Base-by-base conservation (phyloP, 176 grass and related monocot genomes). In the Poa annua region DNA sequence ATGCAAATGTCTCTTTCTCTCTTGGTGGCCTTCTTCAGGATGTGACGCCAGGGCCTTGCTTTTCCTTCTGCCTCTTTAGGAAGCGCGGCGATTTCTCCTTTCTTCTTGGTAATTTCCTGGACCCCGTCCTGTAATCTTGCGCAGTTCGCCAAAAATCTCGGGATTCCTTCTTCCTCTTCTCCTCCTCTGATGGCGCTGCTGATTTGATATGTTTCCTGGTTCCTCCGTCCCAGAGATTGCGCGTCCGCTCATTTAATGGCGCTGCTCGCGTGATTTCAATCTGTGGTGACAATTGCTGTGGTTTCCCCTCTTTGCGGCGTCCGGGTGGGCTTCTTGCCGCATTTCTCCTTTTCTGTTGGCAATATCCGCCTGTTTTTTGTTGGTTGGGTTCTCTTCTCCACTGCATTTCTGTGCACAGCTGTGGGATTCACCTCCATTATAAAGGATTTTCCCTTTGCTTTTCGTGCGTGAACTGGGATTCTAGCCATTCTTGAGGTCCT, bases 71-170 rank as follows among this genome's bases (percentile, higher is more conserved):
- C 33, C 66, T 0, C 20, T 76, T 81, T 12, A 78, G 13, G 45
- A 35, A 22, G 17, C 65, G 83, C 35, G 79, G 7, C 6, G 79
- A 86, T 55, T 79, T 82, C 66, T 65, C 59, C 24, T 45, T 14
- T 45, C 0, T 81, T 86, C 19, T 70, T 20, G 83, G 88, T 82
- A 82, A 49, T 89, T 89, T 85, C 64, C 44, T 42, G 88, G 65
- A 74, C 73, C 88, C 71, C 52, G 3, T 12, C 44, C 44, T 12
- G 7, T 47, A 11, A 77, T 79, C 71, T 6, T 5, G 29, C n/a
- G 48, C 44, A 2, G 42, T 72, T 75, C 56, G 14, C 38, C n/a
- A 71, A 77, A 64, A 11, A 22, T 41, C 73, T 36, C 3, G n/a
- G 17, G 74, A 66, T 90, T 82, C 76, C 61, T 69, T 72, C 54